Conservation (phyloP, 768 basidiomycete species). For the Leucocoprinus leucothites region DNA sequence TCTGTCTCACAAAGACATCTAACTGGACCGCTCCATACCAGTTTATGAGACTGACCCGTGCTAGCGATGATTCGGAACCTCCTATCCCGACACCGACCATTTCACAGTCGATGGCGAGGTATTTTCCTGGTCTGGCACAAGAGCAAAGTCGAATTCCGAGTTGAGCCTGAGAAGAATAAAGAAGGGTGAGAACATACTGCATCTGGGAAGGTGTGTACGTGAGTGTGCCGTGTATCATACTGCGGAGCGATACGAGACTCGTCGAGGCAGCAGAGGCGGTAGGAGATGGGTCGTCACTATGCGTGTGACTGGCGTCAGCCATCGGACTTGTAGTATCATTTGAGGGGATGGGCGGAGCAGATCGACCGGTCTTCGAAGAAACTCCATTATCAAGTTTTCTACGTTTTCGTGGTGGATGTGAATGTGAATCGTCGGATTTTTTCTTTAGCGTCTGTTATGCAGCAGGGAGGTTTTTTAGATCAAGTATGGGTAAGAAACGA, state of each 20-base stretch:
- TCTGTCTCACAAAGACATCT: slow-evolving; percentile 84
- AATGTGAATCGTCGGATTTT: slow-evolving; percentile 10
- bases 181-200: slow-evolving; percentile 33
- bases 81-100: slow-evolving; percentile 96
- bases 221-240: slow-evolving; percentile 50
- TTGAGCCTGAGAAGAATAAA: background rate
- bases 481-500: background rate
- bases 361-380: too few species aligned
- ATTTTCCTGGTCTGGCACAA: slow-evolving; percentile 56
- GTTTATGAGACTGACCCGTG: slow-evolving; percentile 88
- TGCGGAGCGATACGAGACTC: slow-evolving; percentile 30
- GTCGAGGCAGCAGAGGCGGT: slow-evolving; percentile 14
- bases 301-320: background rate
- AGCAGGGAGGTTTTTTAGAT: background rate
- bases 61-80: slow-evolving; percentile 79
- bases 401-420: slow-evolving; percentile 2
- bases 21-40: slow-evolving; percentile 76
- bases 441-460: slow-evolving; percentile 6
- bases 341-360: background rate
- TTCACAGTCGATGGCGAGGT: slow-evolving; percentile 90
- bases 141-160: background rate
- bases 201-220: slow-evolving; percentile 37
- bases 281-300: background rate
- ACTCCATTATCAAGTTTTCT: slow-evolving; percentile 12
- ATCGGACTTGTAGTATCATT: background rate